Evolutionary conservation across 169 alveolate genomes (phyloP), one percentile per base, ranked within the genome.

Genomic region (Toxoplasma gondii): DNA sequence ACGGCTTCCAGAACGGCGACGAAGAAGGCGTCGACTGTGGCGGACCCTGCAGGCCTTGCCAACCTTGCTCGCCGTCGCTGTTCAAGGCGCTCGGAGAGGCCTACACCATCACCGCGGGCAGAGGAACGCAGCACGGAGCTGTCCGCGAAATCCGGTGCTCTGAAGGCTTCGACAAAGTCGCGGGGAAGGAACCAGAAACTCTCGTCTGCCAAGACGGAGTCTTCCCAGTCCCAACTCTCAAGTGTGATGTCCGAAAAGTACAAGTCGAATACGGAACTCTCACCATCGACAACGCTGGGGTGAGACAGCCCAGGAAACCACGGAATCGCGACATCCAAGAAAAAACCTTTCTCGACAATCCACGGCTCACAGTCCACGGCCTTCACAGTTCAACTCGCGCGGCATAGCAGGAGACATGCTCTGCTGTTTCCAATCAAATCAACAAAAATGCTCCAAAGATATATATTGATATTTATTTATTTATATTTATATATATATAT

Each of bases 21-120:
- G 97, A 96, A 83, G 97, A 96, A 86, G 96, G 97, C 39, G 94
- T 96, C 70, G 97, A 96, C 92, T 96, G 97, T 53, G 97, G 97
- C 31, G 97, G 97, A 27, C 91, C 94, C 45, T 96, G 97, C 91
- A 81, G 97, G 92, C 97, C 97, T 9, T 96, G 97, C 41, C 80
- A 83, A 38, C 87, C 95, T 31, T 95, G 96, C 74, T 80, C 78
- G 24, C 92, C 96, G 27, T 74, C 92, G 45, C 92, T 87, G 36
- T 93, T 94, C 84, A 94, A 94, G 74, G 88, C 83, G 22, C 93
- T 94, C 39, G 96, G 95, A 10, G 88, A 81, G 22, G 86, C 58
- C 74, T 88, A 91, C 88, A 92, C 78, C 67, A 84, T 84, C 64
- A 90, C 70, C 88, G 95, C 67, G 39, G 96, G 94, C 39, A 49